Evolutionary conservation across 164 flowering plant species (phyloP), one percentile per base, ranked within the genome.

Genomic region (Nymphaea thermarum): DNA sequence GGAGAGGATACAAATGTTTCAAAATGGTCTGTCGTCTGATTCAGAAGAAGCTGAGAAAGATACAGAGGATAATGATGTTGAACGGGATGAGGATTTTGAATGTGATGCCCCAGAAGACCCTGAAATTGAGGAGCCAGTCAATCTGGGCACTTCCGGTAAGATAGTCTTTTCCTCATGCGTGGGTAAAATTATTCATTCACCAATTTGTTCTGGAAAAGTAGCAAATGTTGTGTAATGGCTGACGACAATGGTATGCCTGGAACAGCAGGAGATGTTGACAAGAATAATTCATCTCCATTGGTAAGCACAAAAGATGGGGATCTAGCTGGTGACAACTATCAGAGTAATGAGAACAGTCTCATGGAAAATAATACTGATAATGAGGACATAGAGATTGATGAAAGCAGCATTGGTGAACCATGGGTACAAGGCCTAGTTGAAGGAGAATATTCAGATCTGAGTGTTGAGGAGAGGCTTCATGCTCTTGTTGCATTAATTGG

Each of bases 351-450:
- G 75, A 80, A 14, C 65, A 74, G 65, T 51, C 59, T 42, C 15
- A 77, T 55, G 63, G 69, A 63, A 15, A 57, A 59, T 62, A 73
- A 72, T 71, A 66, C 66, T 72, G 79, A 77, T 69, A 79, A 77
- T 71, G 88, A 84, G 64, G 82, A 81, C 45, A 73, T 81, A 60
- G 86, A 84, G 70, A 81, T 87, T 70, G 96, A 93, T 80, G 96
- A 93, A 73, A 82, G 86, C 71, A 74, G 80, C 18, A 71, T 79
- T 70, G 92, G 97, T 41, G 91, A 87, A 74, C 78, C 85, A 42
- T 93, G 98, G 98, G 92, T 91, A 75, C 88, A 83, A 71, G 97
- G 94, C 45, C 85, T 93, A 62, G 79, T 72, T 65, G 94, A 89
- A 79, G 94, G 91, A 44, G 98, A 93, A 66, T 93, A 91, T 72